Evolutionary conservation across 176 grass and related monocot species (phyloP).

Genomic region (Chloris gayana): DNA sequence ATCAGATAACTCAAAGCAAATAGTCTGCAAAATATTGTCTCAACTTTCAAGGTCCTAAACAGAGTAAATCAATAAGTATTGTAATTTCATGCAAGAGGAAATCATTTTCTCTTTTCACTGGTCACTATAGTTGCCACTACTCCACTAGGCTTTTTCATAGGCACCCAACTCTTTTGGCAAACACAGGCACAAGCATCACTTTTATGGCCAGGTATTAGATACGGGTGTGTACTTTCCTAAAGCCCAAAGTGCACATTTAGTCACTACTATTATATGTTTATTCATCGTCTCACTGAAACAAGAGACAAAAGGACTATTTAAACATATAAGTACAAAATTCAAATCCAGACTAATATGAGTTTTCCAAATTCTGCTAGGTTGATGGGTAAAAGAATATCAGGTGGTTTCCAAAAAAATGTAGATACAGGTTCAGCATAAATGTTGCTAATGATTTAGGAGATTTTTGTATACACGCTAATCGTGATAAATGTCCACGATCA

Average conservation of each 20-base stretch:
- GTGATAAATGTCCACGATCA: slow-evolving; percentile 11
- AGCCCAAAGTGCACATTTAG: slow-evolving; percentile 5
- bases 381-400: no score
- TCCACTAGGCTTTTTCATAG: no score
- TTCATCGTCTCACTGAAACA: neutral
- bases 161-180: no score
- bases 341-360: neutral
- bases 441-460: slow-evolving; percentile 20
- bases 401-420: no score
- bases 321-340: neutral
- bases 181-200: no score
- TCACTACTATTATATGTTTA: neutral
- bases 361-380: no score
- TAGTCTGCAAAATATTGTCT: neutral
- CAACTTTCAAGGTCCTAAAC: neutral
- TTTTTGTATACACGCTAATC: slow-evolving; percentile 4
- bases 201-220: no score
- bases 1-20: slow-evolving; percentile 17
- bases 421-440: slow-evolving; percentile 15
- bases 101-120: neutral
- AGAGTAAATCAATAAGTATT: neutral
- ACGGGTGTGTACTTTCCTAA: neutral
- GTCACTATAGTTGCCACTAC: neutral
- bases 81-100: slow-evolving; percentile 1
- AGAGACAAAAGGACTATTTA: neutral